These are phyloP conservation scores for Rachicladosporium sp. DNA, from an alignment of 2,329 filamentous ascomycete species.

Conservation along the genomic window DNA sequence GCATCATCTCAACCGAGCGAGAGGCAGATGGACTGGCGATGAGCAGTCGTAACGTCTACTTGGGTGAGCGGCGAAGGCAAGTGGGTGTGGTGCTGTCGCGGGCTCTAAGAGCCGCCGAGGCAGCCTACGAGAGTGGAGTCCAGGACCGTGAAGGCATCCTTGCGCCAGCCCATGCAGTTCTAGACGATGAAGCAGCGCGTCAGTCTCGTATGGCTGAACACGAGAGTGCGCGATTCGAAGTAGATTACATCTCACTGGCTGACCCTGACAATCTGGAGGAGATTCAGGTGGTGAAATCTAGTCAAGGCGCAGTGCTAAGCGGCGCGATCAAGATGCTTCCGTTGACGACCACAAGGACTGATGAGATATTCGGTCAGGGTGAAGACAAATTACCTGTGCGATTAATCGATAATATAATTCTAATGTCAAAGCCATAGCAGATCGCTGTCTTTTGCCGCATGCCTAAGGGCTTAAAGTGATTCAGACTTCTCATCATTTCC, in stretches of 20 bases:
- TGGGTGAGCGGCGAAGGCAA: constrained; percentile 60
- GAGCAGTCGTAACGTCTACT: constrained; percentile 87
- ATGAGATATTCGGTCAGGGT: constrained; percentile 60
- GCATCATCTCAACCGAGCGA: constrained; percentile 61
- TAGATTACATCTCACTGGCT: constrained; percentile 87
- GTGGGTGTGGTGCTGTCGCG: constrained; percentile 61
- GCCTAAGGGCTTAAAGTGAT: too few relatives aligned
- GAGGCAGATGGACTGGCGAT: constrained; percentile 75
- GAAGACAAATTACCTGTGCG: constrained; percentile 64
- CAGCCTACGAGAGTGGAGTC: constrained; percentile 45
- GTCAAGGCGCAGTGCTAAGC: constrained; percentile 69
- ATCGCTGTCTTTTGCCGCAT: too few relatives aligned
- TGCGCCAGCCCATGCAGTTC: constrained; percentile 41
- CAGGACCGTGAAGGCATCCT: constrained; percentile 55
- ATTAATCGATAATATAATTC: constrained; percentile 89
- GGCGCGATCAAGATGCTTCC: constrained; percentile 84
- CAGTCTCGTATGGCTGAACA: constrained; percentile 49
- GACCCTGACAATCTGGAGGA: constrained; percentile 77
- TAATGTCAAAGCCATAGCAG: constrained; percentile 12
- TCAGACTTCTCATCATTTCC: too few relatives aligned
- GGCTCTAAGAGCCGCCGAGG: constrained; percentile 59
- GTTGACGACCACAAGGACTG: constrained; percentile 55
- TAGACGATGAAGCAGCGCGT: constrained; percentile 1
- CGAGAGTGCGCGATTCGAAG: constrained; percentile 59
- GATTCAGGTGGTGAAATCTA: constrained; percentile 55